phyloP scores from a whole-genome alignment of 257 asterid genomes.

The Solanum pinnatisectum region DNA sequence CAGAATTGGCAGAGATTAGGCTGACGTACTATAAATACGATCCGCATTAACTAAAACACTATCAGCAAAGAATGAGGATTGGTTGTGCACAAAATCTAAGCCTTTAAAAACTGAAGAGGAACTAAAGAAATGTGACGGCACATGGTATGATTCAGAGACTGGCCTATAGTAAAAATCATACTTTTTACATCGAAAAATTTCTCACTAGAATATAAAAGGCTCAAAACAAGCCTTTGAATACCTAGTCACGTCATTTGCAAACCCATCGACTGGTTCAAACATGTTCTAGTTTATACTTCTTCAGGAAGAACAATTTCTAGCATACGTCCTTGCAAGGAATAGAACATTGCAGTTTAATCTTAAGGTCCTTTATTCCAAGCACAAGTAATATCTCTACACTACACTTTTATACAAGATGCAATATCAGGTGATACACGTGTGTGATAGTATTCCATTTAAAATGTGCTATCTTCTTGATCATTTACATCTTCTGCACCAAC shows the following conservation, averaged over 20 bases:
- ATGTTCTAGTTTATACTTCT: neutral
- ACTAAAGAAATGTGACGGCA: neutral
- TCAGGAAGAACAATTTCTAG: neutral
- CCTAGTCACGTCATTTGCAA: neutral
- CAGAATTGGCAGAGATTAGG: neutral
- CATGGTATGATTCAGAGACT: neutral
- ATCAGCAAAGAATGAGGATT: neutral
- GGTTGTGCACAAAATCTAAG: neutral
- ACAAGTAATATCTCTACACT: neutral
- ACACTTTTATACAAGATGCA: neutral
- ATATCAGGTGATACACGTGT: neutral
- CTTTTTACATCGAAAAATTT: neutral
- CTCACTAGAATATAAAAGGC: neutral
- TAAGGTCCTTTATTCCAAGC: neutral
- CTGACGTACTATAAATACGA: neutral
- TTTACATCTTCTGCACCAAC: neutral
- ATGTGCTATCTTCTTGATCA: neutral
- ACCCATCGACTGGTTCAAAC: neutral
- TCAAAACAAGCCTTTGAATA: neutral
- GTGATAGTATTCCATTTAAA: neutral
- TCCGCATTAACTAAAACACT: neutral
- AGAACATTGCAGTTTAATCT: neutral
- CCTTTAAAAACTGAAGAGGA: neutral
- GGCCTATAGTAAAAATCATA: neutral
- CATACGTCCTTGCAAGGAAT: neutral